These are phyloP conservation scores for Ogataea hybrid DNA, from an alignment of 1,139 yeast genomes.

Conservation along the genomic window DNA sequence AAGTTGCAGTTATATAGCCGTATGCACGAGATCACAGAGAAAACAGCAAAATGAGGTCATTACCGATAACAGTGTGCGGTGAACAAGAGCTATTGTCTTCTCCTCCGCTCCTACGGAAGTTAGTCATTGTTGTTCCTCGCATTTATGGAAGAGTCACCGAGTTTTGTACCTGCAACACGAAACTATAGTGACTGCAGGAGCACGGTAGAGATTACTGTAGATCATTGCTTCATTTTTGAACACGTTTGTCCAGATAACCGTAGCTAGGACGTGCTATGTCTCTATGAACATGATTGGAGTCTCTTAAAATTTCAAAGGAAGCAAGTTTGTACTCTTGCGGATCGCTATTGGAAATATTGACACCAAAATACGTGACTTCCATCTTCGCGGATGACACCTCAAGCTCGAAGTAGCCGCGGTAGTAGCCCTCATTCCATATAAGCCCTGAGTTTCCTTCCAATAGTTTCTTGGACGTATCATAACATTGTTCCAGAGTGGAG, in stretches of 20 bases:
- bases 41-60: background rate
- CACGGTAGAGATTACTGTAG: no score
- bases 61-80: background rate
- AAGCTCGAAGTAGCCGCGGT: slow-evolving; percentile 17
- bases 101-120: background rate
- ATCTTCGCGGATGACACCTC: slow-evolving; percentile 3
- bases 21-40: background rate
- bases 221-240: background rate
- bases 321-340: slow-evolving; percentile 12
- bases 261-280: slow-evolving; percentile 2
- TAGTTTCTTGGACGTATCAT: slow-evolving; percentile 10
- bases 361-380: slow-evolving; percentile 12
- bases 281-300: slow-evolving; percentile 6
- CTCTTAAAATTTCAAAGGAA: slow-evolving; percentile 8
- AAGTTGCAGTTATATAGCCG: background rate
- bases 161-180: background rate
- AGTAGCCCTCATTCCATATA: slow-evolving; percentile 19
- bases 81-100: background rate
- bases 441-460: slow-evolving; percentile 12
- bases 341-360: slow-evolving; percentile 9
- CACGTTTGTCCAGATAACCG: slow-evolving; percentile 7
- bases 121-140: background rate
- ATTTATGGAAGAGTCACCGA: background rate
- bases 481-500: slow-evolving; percentile 11
- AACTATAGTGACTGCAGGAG: background rate